Base-by-base conservation (phyloP, 345 rosid species). In the Leavenworthia alabamica region DNA sequence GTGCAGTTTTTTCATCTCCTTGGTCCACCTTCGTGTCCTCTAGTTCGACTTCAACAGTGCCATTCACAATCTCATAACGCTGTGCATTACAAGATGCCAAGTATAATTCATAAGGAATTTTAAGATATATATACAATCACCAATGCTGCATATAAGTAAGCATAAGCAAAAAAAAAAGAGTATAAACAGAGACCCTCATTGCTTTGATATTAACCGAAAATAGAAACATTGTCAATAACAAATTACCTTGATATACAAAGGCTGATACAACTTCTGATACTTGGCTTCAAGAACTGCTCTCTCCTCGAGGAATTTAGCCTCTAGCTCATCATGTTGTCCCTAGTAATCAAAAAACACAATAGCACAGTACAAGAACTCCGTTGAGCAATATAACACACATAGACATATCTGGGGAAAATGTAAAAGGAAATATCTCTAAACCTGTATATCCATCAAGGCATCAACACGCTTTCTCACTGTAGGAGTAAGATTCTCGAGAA, bases 31-130 rank as follows among this genome's bases (percentile, higher is more conserved):
- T 67, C 0, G 65, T 67, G 70, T 80, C 84, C 37, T 64, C 77
- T 37, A 70, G 85, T 62, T 84, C 89, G 14, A 58, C 80, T 67
- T 88, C 90, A 76, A 35, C 68, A 63, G 69, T 77, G 47, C 93
- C 95, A 73, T 80, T 92, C 67, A 92, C 96, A 52, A 92, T 86
- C 6, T 85, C 87, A 50, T 52, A 86, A 35, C 96, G 81, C 96
- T 92, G 78, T 70, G 70, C 36, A 48, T 49, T 29, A 22, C 13
- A 58, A 58, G 27, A 17, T 27, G 20, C 33, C 33, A 41, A 51
- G 33, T 29, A 64, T 2, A 63, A 63, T 28, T 12, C 28, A 51
- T 27, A 8, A 32, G 32, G 13, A 26, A 1, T n/a, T 35, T 62
- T 48, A 4, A 61, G 36, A 47, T 14, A 11, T 26, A 22, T 2